phyloP scores from a whole-genome alignment of 768 basidiomycete genomes.

The Rhizopogon vulgaris region DNA sequence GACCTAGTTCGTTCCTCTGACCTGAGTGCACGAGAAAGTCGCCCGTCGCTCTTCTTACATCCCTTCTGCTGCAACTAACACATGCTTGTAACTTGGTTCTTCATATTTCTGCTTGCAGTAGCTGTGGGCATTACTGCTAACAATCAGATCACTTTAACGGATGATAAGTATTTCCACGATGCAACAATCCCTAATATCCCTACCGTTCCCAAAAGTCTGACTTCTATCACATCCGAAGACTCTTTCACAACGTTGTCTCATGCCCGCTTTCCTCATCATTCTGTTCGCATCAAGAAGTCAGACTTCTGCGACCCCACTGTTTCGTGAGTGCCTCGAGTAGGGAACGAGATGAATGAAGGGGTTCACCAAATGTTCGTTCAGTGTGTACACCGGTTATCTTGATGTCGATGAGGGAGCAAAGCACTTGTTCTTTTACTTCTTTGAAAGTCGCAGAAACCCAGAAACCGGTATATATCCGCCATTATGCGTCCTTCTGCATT shows the following conservation, averaged over 20 bases:
- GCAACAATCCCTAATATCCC: too few relatives aligned
- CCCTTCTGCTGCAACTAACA: not conserved
- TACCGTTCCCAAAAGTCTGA: conserved; percentile 7
- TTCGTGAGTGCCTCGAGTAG: conserved; percentile 10
- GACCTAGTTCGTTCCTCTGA: too few relatives aligned
- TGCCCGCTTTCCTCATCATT: conserved; percentile 46
- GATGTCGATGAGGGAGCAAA: conserved; percentile 44
- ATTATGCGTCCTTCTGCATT: not conserved
- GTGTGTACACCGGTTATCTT: conserved; percentile 43
- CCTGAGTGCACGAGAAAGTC: too few relatives aligned
- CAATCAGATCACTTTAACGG: not conserved
- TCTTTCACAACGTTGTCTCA: conserved; percentile 37
- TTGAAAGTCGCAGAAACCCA: conserved; percentile 46
- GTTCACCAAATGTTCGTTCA: conserved; percentile 7
- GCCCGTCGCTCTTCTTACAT: too few relatives aligned
- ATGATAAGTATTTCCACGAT: not conserved
- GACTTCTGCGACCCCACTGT: conserved; percentile 61
- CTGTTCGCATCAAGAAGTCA: conserved; percentile 55
- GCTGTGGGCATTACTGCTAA: not conserved
- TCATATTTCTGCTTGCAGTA: not conserved
- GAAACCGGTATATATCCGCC: conserved; percentile 23
- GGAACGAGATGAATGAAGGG: not conserved
- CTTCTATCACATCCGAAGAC: conserved; percentile 19
- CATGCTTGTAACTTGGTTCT: too few relatives aligned
- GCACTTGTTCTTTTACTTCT: conserved; percentile 56